Evolutionary conservation across 2,329 filamentous ascomycete genomes (phyloP).

Genomic region (Aotearoamyces nothofagi): DNA sequence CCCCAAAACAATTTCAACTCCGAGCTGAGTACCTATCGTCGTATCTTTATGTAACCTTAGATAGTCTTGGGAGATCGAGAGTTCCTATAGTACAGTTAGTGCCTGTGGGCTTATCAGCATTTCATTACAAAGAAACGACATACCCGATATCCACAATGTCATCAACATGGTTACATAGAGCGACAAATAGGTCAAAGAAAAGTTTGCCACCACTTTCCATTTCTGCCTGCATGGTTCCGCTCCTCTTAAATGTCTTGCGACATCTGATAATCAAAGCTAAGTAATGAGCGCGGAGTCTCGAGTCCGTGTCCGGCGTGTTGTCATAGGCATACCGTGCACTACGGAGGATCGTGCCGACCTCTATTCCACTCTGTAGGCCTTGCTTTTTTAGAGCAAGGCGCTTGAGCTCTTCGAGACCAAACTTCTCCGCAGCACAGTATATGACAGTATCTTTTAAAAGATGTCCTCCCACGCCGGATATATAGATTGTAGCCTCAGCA

Average conservation of each 20-base stretch:
- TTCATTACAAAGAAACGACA: constrained; percentile 7
- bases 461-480: constrained; percentile 45
- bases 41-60: constrained; percentile 22
- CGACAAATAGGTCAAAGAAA: constrained; percentile 90
- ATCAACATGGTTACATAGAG: constrained; percentile 80
- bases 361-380: constrained; percentile 76
- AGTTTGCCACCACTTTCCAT: constrained; percentile 80
- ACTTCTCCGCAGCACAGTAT: constrained; percentile 79
- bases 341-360: constrained; percentile 73
- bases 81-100: constrained; percentile 23
- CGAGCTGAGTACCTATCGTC: constrained; percentile 15
- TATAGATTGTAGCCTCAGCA: constrained; percentile 54
- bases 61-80: constrained; percentile 36
- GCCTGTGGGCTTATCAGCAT: constrained; percentile 9
- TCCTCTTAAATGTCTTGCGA: constrained; percentile 78
- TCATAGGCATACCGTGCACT: constrained; percentile 84
- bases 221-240: constrained; percentile 89
- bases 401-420: constrained; percentile 72
- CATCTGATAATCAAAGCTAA: constrained; percentile 84
- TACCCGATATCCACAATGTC: constrained; percentile 67
- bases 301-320: constrained; percentile 79
- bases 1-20: constrained; percentile 17
- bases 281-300: constrained; percentile 82
- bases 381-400: constrained; percentile 76
- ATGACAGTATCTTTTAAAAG: constrained; percentile 81